Percentiles rank a stretch among this genome's conserved stretches.
Conservation (phyloP, 2,329 filamentous ascomycete species). For the Hymenotorrendiella dingleyae region DNA sequence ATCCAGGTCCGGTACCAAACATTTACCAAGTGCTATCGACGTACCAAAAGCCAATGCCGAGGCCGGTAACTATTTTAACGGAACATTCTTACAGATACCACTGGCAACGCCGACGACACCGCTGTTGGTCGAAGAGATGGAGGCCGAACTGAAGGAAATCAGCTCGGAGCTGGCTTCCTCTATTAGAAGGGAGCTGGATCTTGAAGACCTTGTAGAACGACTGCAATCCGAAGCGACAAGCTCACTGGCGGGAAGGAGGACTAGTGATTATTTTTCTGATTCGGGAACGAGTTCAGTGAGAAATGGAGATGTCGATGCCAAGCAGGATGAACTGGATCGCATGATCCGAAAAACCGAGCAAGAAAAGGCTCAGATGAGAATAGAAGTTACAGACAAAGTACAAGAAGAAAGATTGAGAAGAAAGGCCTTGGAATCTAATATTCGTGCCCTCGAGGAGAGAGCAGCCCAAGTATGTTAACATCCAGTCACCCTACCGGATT, state of each 20-base stretch:
- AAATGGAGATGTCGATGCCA: slow-evolving; percentile 54
- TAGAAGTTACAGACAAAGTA: slow-evolving; percentile 79
- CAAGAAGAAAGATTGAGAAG: slow-evolving; percentile 78
- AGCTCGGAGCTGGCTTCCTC: slow-evolving; percentile 88
- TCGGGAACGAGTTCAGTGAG: slow-evolving; percentile 80
- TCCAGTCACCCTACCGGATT: not conserved
- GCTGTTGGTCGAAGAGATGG: slow-evolving; percentile 73
- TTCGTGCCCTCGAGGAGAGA: slow-evolving; percentile 74
- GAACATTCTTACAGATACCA: slow-evolving; percentile 26
- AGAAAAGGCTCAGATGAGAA: slow-evolving; percentile 78
- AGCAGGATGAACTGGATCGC: slow-evolving; percentile 70
- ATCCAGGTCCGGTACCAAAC: slow-evolving; percentile 17
- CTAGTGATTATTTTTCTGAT: slow-evolving; percentile 97
- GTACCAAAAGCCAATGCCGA: slow-evolving; percentile 35
- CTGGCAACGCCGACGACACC: slow-evolving; percentile 35
- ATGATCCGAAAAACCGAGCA: slow-evolving; percentile 81
- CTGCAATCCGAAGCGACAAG: slow-evolving; percentile 67
- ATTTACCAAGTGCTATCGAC: slow-evolving; percentile 34
- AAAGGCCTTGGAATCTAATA: slow-evolving; percentile 73
- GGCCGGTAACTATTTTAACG: slow-evolving; percentile 31
- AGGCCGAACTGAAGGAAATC: slow-evolving; percentile 90
- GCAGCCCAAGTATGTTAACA: slow-evolving; percentile 53
- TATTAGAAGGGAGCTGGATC: slow-evolving; percentile 90
- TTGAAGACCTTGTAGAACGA: slow-evolving; percentile 88
- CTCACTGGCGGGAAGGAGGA: slow-evolving; percentile 56